Evolutionary conservation across 148 eudicot genomes (phyloP).

Genomic region (Selenicereus undatus): DNA sequence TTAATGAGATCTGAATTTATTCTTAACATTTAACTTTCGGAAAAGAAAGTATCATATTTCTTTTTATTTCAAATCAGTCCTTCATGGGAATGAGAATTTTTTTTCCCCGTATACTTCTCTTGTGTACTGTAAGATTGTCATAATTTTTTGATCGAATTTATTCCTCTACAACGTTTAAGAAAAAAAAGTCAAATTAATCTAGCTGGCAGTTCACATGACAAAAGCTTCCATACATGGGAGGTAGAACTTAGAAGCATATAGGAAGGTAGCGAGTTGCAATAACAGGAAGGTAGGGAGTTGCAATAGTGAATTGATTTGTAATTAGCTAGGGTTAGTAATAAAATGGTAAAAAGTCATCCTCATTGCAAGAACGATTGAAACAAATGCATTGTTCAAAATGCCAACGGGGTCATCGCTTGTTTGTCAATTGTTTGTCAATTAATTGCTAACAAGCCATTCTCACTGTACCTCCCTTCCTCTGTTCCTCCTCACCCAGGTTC

Average conservation of each 20-base stretch:
- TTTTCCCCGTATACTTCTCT: too few species aligned
- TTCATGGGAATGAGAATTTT: too few species aligned
- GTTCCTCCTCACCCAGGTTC: too few species aligned
- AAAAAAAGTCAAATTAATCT: background rate
- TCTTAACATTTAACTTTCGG: too few species aligned
- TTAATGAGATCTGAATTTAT: too few species aligned
- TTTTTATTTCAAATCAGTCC: too few species aligned
- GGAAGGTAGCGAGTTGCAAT: background rate
- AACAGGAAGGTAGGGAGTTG: background rate
- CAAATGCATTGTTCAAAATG: too few species aligned
- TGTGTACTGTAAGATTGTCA: background rate
- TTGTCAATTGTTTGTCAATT: too few species aligned
- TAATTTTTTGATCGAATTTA: background rate
- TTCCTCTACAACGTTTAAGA: background rate
- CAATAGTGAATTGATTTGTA: background rate
- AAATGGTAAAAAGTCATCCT: background rate
- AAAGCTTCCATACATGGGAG: background rate
- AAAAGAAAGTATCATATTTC: too few species aligned
- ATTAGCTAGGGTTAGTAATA: background rate
- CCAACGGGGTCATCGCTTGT: background rate
- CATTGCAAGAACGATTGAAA: background rate
- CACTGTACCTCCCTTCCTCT: too few species aligned
- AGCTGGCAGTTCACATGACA: background rate
- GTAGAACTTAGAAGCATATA: background rate
- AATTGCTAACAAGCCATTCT: too few species aligned